Percentiles rank a stretch among this genome's conserved stretches.
phyloP scores from a whole-genome alignment of 1,284 basidiomycete species.

The Garcileccinum viscosum region DNA sequence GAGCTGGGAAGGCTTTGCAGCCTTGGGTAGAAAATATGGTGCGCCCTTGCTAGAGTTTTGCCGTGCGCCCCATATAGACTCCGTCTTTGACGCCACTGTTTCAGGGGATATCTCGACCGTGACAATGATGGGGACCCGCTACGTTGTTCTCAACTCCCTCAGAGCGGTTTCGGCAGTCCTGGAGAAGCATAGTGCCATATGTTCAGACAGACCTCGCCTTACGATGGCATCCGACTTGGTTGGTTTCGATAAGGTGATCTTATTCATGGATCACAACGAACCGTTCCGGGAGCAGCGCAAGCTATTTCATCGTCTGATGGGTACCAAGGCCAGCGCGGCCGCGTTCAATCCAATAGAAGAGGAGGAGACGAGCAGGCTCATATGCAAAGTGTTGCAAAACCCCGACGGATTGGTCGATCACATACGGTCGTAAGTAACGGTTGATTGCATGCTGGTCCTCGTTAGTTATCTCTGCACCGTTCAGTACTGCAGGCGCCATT shows the following conservation, averaged over 20 bases:
- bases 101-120: constrained; percentile 34
- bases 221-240: constrained; percentile 35
- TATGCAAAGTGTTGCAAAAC: constrained; percentile 27
- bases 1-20: constrained; percentile 50
- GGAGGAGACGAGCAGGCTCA: constrained; percentile 31
- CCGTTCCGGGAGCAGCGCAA: constrained; percentile 29
- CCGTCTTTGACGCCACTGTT: neutral
- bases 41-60: constrained; percentile 4
- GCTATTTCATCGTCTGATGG: constrained; percentile 34
- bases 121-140: constrained; percentile 24
- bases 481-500: constrained; percentile 21
- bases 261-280: constrained; percentile 29
- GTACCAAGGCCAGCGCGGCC: constrained; percentile 26
- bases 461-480: neutral
- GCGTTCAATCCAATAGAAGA: constrained; percentile 28
- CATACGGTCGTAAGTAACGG: constrained; percentile 33
- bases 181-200: constrained; percentile 36
- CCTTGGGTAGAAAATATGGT: constrained; percentile 53
- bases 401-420: constrained; percentile 25
- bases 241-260: constrained; percentile 30
- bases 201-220: constrained; percentile 29
- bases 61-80: neutral
- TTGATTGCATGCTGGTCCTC: neutral
- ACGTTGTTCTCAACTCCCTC: constrained; percentile 34
- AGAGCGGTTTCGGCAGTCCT: constrained; percentile 29